These are phyloP conservation scores for Candida yuanshanica DNA, from an alignment of 805 yeast genomes.

Conservation along the genomic window DNA sequence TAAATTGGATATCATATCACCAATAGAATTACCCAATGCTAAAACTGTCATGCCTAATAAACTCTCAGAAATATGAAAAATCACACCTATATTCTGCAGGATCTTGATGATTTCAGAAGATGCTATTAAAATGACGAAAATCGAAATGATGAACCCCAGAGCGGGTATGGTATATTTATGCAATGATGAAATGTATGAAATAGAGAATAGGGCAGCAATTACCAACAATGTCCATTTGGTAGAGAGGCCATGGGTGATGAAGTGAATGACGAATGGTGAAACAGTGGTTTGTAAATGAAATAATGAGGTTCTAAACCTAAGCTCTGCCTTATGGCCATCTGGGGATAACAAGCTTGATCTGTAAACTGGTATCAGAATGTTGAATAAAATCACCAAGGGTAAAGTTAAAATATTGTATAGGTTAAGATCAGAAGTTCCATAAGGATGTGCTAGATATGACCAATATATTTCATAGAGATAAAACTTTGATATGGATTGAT, in stretches of 20 bases:
- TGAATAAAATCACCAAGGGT: slow-evolving; percentile 5
- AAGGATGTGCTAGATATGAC: neutral
- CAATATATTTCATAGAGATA: neutral
- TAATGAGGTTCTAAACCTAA: neutral
- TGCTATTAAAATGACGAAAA: slow-evolving; percentile 62
- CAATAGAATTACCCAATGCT: slow-evolving; percentile 89
- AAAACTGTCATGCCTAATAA: slow-evolving; percentile 82
- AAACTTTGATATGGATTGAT: no score
- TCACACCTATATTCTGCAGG: slow-evolving; percentile 53
- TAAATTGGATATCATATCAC: slow-evolving; percentile 80
- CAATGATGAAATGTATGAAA: neutral
- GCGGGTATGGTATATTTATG: slow-evolving; percentile 24
- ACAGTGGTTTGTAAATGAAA: neutral
- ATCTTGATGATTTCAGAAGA: slow-evolving; percentile 68
- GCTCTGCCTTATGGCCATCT: neutral
- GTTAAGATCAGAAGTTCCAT: neutral
- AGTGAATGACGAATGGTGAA: slow-evolving; percentile 2
- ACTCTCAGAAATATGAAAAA: slow-evolving; percentile 64
- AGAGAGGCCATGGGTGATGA: neutral
- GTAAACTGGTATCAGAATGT: slow-evolving; percentile 3
- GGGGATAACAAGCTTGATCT: neutral
- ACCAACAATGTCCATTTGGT: neutral
- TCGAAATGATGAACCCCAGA: slow-evolving; percentile 60
- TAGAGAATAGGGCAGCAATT: neutral
- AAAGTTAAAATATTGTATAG: neutral